Percentiles rank a stretch among this genome's conserved stretches.
These are phyloP conservation scores for Microcera coccophila DNA, from an alignment of 2,329 filamentous ascomycete genomes.

Conservation along the genomic window DNA sequence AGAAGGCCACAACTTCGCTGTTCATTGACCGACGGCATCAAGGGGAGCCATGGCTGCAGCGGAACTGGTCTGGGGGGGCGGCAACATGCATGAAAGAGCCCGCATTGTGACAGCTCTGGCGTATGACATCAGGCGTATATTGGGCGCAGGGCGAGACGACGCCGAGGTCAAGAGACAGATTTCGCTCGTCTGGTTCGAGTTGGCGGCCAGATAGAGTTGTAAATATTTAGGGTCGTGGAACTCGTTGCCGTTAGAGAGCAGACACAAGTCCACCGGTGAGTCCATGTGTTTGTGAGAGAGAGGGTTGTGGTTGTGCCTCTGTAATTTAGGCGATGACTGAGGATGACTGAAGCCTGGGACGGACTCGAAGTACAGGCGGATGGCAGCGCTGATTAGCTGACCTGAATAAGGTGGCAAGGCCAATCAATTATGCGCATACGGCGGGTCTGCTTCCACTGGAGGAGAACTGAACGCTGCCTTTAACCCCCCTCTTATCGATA, in stretches of 20 bases:
- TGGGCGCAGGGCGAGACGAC: neutral
- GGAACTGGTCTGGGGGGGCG: slow-evolving; percentile 1
- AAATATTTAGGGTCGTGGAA: neutral
- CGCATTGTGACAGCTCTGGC: slow-evolving; percentile 2
- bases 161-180: neutral
- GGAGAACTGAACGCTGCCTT: too few species aligned
- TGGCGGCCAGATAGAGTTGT: neutral
- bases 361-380: neutral
- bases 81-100: slow-evolving; percentile 1
- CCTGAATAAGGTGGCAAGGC: neutral
- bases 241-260: neutral
- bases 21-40: slow-evolving; percentile 1
- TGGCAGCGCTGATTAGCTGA: neutral
- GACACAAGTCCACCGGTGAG: neutral
- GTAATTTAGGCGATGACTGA: neutral
- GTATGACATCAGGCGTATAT: slow-evolving; percentile 1
- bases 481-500: slow-evolving; percentile 39
- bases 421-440: too few species aligned
- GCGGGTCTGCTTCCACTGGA: too few species aligned
- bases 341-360: neutral
- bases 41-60: neutral
- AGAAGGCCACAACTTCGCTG: slow-evolving; percentile 10
- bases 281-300: slow-evolving; percentile 1
- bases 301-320: neutral
- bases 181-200: neutral